Conservation (phyloP, 768 basidiomycete species). For the Amanita subjunquillea region DNA sequence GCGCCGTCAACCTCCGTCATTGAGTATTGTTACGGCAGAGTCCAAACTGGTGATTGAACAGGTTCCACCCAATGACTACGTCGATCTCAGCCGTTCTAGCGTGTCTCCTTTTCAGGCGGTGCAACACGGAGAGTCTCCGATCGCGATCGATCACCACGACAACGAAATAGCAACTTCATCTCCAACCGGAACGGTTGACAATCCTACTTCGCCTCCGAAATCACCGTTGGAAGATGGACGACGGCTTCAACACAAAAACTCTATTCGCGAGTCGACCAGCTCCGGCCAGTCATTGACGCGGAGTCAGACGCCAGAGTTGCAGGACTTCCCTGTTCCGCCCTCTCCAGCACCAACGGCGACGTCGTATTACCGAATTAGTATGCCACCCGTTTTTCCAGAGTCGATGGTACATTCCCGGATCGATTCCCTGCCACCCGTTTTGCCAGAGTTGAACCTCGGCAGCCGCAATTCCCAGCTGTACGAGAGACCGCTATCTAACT, state of each 20-base stretch:
- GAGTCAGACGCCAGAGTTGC: slow-evolving; percentile 12
- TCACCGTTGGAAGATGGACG: slow-evolving; percentile 17
- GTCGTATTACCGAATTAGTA: slow-evolving; percentile 30
- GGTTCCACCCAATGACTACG: slow-evolving; percentile 35
- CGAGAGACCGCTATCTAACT: neutral
- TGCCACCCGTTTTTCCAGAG: slow-evolving; percentile 35
- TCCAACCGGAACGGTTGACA: slow-evolving; percentile 12
- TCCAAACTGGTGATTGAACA: neutral
- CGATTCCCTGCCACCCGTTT: slow-evolving; percentile 35
- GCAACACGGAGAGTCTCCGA: slow-evolving; percentile 52
- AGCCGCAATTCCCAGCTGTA: slow-evolving; percentile 23
- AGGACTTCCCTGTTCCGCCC: slow-evolving; percentile 29
- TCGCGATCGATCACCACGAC: slow-evolving; percentile 17
- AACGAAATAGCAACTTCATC: slow-evolving; percentile 2
- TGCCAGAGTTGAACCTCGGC: slow-evolving; percentile 42
- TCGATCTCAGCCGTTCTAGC: slow-evolving; percentile 57
- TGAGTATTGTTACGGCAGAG: neutral
- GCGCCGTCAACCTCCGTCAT: neutral
- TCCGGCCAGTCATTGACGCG: neutral
- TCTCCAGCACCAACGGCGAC: slow-evolving; percentile 21
- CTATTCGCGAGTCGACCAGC: neutral
- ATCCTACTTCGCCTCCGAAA: slow-evolving; percentile 16
- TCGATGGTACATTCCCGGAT: slow-evolving; percentile 33
- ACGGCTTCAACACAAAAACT: slow-evolving; percentile 14
- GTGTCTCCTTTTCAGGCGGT: slow-evolving; percentile 67